Base-by-base conservation (phyloP, 2,329 filamentous ascomycete genomes). In the Pyrenochaeta sp. region DNA sequence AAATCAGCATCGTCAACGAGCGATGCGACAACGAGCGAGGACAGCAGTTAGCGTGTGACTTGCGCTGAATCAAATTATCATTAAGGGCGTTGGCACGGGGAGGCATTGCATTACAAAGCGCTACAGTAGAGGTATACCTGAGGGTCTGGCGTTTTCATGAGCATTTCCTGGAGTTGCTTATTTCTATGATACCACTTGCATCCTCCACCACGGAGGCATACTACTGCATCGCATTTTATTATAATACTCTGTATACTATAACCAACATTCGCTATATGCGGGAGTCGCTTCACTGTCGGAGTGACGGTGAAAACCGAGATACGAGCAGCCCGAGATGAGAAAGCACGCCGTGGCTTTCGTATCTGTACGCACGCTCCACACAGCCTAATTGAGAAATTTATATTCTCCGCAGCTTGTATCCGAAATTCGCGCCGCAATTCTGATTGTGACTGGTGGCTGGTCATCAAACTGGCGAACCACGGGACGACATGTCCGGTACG, bases 181-280 rank as follows among this genome's bases (percentile, higher is more conserved):
- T 64, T 68, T 69, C 56, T 42, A 66, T 65, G 68, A 71, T 71
- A 71, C 68, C 68, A 71, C 62, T 57, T 44, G 56, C 64, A 61
- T 58, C 34, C n/a, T 50, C 25, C 50, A n/a, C 54, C 40, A 58
- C n/a, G 52, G 48, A 44, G 27, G 54, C 55, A 59, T 46, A 46
- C 32, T 54, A 60, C 51, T n/a, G 50, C 55, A 56, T 50, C 32
- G 49, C 56, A 59, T 59, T 52, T 49, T n/a, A 8, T 9, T 30
- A 37, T 5, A 24, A 39, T 19, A 40, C n/a, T 40, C 24, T 42
- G 48, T 42, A 30, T 30, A 30, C 24, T 27, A 37, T 45, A 39
- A 3, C 37, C 15, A 30, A 39, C 30, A 22, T 27, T 25, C 34
- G 25, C 36, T 40, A 50, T 12, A 13, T 40, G 27, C n/a, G n/a